These are phyloP conservation scores for Quercus engelmannii DNA, from an alignment of 306 rosid genomes.

Conservation along the genomic window DNA sequence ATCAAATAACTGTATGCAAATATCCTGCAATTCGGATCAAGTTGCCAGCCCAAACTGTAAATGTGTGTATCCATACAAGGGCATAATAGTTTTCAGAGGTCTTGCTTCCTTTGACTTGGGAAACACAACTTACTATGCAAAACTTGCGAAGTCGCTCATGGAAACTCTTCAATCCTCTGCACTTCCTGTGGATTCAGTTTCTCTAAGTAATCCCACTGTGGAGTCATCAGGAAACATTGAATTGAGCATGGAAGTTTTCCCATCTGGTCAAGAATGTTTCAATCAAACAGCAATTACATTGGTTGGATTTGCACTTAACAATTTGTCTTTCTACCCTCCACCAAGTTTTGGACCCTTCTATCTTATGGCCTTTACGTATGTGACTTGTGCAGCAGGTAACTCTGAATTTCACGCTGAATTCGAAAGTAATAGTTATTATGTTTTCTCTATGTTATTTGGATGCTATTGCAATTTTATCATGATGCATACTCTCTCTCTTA, in stretches of 20 bases:
- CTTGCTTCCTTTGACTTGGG: constrained; percentile 46
- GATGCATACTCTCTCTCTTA: neutral
- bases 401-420: neutral
- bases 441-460: neutral
- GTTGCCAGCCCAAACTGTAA: constrained; percentile 56
- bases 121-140: constrained; percentile 16
- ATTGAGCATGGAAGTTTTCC: constrained; percentile 45
- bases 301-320: constrained; percentile 45
- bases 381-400: constrained; percentile 36
- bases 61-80: constrained; percentile 64
- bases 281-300: constrained; percentile 29
- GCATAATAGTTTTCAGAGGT: constrained; percentile 52
- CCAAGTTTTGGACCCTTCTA: constrained; percentile 43
- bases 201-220: constrained; percentile 32
- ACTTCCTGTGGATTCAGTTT: constrained; percentile 47
- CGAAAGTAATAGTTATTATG: neutral
- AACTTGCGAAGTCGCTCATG: constrained; percentile 24
- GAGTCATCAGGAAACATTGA: constrained; percentile 32
- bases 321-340: constrained; percentile 37
- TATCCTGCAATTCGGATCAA: constrained; percentile 30
- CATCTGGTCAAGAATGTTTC: constrained; percentile 40
- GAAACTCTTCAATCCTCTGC: neutral
- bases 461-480: neutral
- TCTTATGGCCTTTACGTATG: constrained; percentile 15
- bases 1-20: constrained; percentile 26